Evolutionary conservation across 768 basidiomycete genomes (phyloP).

Genomic region (Phylloporus arenicola): DNA sequence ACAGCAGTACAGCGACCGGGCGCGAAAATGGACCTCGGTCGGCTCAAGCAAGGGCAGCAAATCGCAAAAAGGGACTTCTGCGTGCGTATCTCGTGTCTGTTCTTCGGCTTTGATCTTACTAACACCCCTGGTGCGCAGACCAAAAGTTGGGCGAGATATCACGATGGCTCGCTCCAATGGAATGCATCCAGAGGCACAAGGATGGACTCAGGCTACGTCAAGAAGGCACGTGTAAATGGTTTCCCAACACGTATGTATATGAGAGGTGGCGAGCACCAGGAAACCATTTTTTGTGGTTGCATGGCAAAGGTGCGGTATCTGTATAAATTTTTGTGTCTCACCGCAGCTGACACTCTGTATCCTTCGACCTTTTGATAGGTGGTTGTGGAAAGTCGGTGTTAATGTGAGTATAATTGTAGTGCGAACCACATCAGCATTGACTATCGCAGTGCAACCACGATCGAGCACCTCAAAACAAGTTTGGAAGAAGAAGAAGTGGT

Average conservation of each 20-base stretch:
- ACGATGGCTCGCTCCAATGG: conserved; percentile 1
- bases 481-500: not conserved
- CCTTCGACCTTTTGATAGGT: not conserved
- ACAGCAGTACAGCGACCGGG: no score
- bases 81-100: no score
- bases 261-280: not conserved
- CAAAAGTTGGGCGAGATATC: conserved; percentile 1
- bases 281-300: conserved; percentile 1
- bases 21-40: no score
- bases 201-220: not conserved
- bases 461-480: not conserved
- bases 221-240: conserved; percentile 1
- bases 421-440: no score
- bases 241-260: not conserved
- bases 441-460: conserved; percentile 1
- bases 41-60: no score
- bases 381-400: conserved; percentile 4
- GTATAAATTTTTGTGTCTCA: not conserved
- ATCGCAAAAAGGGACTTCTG: no score
- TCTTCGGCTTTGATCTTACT: no score
- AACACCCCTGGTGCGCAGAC: not conserved
- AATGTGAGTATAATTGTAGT: no score
- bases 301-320: not conserved
- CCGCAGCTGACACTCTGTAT: not conserved
- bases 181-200: not conserved